phyloP scores from a whole-genome alignment of 1,139 yeast genomes.

The Trichomonascaceae sp. region DNA sequence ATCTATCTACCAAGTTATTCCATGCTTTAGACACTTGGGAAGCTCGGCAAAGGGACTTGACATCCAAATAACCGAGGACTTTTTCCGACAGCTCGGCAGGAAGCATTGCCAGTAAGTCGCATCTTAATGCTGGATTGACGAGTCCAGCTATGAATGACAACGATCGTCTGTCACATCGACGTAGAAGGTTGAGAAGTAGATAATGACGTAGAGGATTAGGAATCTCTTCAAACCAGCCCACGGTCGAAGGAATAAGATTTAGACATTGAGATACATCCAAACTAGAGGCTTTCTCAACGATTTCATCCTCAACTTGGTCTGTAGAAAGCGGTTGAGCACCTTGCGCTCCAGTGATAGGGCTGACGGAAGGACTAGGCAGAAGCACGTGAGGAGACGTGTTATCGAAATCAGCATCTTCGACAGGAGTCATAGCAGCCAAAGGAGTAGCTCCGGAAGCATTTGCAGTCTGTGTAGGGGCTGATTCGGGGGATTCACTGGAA shows the following conservation, averaged over 20 bases:
- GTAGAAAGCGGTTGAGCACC: slow-evolving; percentile 1
- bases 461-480: neutral
- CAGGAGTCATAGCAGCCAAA: slow-evolving; percentile 9
- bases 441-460: slow-evolving; percentile 3
- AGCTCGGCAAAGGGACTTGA: slow-evolving; percentile 54
- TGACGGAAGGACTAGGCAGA: slow-evolving; percentile 29
- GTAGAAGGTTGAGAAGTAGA: slow-evolving; percentile 55
- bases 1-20: slow-evolving; percentile 55
- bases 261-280: neutral
- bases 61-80: slow-evolving; percentile 63
- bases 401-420: slow-evolving; percentile 4
- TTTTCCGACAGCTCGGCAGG: slow-evolving; percentile 74
- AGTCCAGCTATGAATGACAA: slow-evolving; percentile 60
- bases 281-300: neutral
- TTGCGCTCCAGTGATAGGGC: slow-evolving; percentile 21
- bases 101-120: slow-evolving; percentile 64
- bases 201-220: slow-evolving; percentile 32
- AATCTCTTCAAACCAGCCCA: slow-evolving; percentile 30
- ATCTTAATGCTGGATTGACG: slow-evolving; percentile 54
- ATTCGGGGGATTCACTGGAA: neutral
- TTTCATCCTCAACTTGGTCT: slow-evolving; percentile 3
- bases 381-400: slow-evolving; percentile 13
- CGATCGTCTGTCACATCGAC: slow-evolving; percentile 58
- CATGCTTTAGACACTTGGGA: slow-evolving; percentile 65
- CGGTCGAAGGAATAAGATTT: slow-evolving; percentile 23